Evolutionary conservation across 2,329 filamentous ascomycete species (phyloP), one percentile per base, ranked within the genome.

Genomic region (Diaporthe helianthi): DNA sequence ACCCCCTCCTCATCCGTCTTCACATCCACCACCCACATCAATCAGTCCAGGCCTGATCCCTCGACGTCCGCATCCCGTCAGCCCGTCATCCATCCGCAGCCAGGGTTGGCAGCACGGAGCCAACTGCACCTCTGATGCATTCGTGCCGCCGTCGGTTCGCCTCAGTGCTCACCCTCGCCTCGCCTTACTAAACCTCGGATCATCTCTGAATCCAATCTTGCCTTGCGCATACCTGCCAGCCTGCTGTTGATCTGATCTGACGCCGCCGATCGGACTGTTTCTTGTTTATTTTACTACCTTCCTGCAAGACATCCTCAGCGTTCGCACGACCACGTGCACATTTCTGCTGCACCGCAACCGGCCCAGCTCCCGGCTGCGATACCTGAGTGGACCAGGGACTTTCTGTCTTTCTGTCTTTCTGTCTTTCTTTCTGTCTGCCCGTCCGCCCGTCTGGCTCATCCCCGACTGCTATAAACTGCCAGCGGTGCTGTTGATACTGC

Each of bases 141-240:
- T 22, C 17, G 38, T 33, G 36, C 24, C 26, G 55, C 55, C 41
- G 55, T 55, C 64, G 58, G 41, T 67, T 52, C 64, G 53, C 41
- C 52, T 47, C n/a, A n/a, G n/a, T n/a, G n/a, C n/a, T n/a, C 44
- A 65, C 63, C 46, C 63, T 41, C 49, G 36, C 58, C 58, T 61
- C 38, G 52, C 33, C 38, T 49, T 26, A 41, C 52, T 38, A 29
- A 17, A 55, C 38, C 64, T 47, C 52, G 41, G 29, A 49, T 55
- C 41, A 47, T n/a, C 52, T 66, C 52, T 58, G 64, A 67, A 67
- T 55, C 52, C 64, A 67, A 67, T 58, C 64, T 67, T 67, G 64
- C 64, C 53, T 58, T 49, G 64, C 64, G 29, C 29, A 41, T 67
- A 38, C 44, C 41, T 67, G 64, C 58, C 58, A 49, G 64, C 53